phyloP scores from a whole-genome alignment of 805 yeast genomes.

The Scheffersomyces stipitis region DNA sequence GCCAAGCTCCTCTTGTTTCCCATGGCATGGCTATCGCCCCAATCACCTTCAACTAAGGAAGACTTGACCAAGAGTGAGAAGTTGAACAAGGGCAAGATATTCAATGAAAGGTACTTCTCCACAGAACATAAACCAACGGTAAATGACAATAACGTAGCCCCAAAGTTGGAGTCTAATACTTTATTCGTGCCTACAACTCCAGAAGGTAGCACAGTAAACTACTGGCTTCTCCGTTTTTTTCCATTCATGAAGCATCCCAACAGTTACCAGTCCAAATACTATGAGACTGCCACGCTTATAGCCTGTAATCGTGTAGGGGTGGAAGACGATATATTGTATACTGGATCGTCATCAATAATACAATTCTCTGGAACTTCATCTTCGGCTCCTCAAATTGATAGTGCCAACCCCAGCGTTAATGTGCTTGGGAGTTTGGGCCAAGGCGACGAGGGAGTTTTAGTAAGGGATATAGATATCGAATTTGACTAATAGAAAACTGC shows the following conservation, averaged over 20 bases:
- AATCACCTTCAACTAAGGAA: slow-evolving; percentile 40
- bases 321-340: slow-evolving; percentile 68
- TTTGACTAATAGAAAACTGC: too few relatives aligned
- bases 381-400: slow-evolving; percentile 29
- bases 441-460: slow-evolving; percentile 63
- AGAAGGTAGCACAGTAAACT: slow-evolving; percentile 53
- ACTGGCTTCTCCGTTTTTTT: slow-evolving; percentile 72
- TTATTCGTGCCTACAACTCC: slow-evolving; percentile 33
- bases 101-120: slow-evolving; percentile 4
- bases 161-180: not conserved
- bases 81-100: slow-evolving; percentile 6
- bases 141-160: not conserved
- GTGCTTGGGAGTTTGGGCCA: slow-evolving; percentile 58
- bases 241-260: slow-evolving; percentile 52
- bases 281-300: slow-evolving; percentile 38
- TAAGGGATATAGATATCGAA: slow-evolving; percentile 54
- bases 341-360: slow-evolving; percentile 61
- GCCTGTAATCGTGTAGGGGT: slow-evolving; percentile 75
- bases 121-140: slow-evolving; percentile 2
- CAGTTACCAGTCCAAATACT: slow-evolving; percentile 22
- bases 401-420: slow-evolving; percentile 50
- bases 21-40: slow-evolving; percentile 78
- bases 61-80: slow-evolving; percentile 11
- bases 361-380: slow-evolving; percentile 46
- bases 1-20: slow-evolving; percentile 69